Evolutionary conservation across 148 eudicot genomes (phyloP).

Genomic region (Nepenthes mirabilis): DNA sequence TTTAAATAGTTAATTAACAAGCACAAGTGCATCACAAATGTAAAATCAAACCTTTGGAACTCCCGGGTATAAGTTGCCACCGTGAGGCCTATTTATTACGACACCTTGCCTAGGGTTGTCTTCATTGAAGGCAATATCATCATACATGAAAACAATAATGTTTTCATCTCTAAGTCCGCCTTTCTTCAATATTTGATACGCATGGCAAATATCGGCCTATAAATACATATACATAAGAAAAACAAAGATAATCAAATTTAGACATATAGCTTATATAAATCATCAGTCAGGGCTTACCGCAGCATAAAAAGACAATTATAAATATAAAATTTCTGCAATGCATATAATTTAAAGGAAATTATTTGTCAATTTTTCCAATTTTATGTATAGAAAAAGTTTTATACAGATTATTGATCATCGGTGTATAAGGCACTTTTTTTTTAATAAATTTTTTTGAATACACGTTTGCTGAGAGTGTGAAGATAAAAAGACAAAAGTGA

Average conservation of each 20-base stretch:
- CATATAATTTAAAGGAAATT: too few relatives aligned
- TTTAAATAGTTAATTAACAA: too few relatives aligned
- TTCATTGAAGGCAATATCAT: conserved; percentile 53
- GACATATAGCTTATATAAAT: neutral
- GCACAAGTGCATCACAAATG: neutral
- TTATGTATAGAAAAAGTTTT: too few relatives aligned
- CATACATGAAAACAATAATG: conserved; percentile 49
- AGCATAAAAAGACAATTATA: neutral
- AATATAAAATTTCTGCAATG: too few relatives aligned
- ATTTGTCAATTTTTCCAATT: too few relatives aligned
- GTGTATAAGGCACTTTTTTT: too few relatives aligned
- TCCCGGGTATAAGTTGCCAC: conserved; percentile 63
- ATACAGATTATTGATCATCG: too few relatives aligned
- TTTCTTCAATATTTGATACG: conserved; percentile 47
- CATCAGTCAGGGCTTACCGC: neutral
- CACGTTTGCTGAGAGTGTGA: neutral
- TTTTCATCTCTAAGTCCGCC: conserved; percentile 56
- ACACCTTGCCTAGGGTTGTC: conserved; percentile 66
- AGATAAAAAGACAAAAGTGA: neutral
- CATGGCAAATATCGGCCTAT: conserved; percentile 68
- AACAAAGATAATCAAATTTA: neutral
- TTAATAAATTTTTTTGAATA: too few relatives aligned
- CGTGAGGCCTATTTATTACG: conserved; percentile 61
- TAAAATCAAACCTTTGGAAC: conserved; percentile 62
- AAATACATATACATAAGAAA: neutral